Evolutionary conservation across 2,329 filamentous ascomycete genomes (phyloP).

Genomic region (Exophiala calicioides): DNA sequence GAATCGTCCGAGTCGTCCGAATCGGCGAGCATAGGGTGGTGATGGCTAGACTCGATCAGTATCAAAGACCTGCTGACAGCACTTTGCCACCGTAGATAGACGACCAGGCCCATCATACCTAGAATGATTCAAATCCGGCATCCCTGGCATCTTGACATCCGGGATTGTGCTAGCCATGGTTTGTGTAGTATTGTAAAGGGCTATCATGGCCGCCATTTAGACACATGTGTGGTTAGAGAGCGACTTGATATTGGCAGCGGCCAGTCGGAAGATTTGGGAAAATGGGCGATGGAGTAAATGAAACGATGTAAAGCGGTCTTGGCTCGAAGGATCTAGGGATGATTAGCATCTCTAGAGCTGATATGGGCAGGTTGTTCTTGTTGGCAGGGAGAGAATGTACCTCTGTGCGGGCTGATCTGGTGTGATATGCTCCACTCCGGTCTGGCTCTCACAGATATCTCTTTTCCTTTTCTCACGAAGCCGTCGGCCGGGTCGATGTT

Average conservation of each 20-base stretch:
- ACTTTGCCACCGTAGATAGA: constrained; percentile 1
- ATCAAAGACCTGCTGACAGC: constrained; percentile 4
- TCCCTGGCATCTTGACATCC: constrained; percentile 11
- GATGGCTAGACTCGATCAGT: constrained; percentile 23
- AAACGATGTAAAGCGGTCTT: constrained; percentile 18
- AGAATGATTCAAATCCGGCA: constrained; percentile 9
- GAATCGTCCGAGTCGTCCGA: constrained; percentile 21
- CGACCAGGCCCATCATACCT: constrained; percentile 19
- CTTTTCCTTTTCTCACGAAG: constrained; percentile 6
- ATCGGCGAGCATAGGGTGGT: constrained; percentile 14
- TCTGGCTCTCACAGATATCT: constrained; percentile 3
- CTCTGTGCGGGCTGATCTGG: constrained; percentile 10
- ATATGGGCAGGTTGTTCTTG: background rate
- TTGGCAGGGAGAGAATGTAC: constrained; percentile 13
- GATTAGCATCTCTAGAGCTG: constrained; percentile 15
- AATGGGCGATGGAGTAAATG: constrained; percentile 15
- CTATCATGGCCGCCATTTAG: constrained; percentile 18
- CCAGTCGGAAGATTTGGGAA: constrained; percentile 8
- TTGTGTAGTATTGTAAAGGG: constrained; percentile 15
- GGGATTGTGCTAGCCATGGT: constrained; percentile 19
- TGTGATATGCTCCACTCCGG: constrained; percentile 22
- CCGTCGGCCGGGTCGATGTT: background rate
- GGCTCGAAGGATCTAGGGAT: constrained; percentile 9
- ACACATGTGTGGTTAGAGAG: constrained; percentile 18
- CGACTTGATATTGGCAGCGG: constrained; percentile 24